Evolutionary conservation across 371 early-diverging fungal genomes (phyloP).

Genomic region (Encephalitozoon hellem): DNA sequence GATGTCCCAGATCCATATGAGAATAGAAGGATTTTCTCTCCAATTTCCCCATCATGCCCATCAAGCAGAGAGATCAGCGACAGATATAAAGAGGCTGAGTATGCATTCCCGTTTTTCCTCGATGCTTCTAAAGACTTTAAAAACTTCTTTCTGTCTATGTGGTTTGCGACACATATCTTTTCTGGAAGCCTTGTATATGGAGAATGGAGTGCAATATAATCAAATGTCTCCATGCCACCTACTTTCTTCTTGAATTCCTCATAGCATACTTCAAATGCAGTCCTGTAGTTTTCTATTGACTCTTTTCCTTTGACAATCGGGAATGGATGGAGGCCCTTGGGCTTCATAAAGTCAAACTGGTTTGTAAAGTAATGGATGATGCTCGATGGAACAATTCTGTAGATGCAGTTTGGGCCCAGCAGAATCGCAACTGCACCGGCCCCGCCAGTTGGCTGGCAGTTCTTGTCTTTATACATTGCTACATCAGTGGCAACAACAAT

Average conservation of each 20-base stretch:
- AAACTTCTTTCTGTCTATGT: slow-evolving; percentile 68
- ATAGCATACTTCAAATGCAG: slow-evolving; percentile 77
- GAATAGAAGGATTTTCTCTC: slow-evolving; percentile 76
- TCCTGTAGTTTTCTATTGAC: slow-evolving; percentile 77
- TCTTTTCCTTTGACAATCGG: slow-evolving; percentile 85
- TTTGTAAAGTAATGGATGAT: slow-evolving; percentile 65
- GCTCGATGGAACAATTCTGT: slow-evolving; percentile 51
- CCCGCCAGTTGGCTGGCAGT: slow-evolving; percentile 84
- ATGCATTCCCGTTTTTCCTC: slow-evolving; percentile 86
- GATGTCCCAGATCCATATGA: slow-evolving; percentile 91
- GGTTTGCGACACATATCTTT: slow-evolving; percentile 70
- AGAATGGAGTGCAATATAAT: slow-evolving; percentile 37
- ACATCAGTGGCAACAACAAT: slow-evolving; percentile 88
- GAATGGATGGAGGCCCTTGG: slow-evolving; percentile 81
- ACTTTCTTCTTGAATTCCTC: slow-evolving; percentile 68
- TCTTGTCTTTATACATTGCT: slow-evolving; percentile 79
- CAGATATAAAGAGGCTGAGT: slow-evolving; percentile 81
- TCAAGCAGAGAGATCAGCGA: slow-evolving; percentile 71
- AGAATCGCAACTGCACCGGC: slow-evolving; percentile 83
- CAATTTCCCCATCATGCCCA: slow-evolving; percentile 41
- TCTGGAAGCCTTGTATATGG: slow-evolving; percentile 66
- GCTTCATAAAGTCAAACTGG: slow-evolving; percentile 91
- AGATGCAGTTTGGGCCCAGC: slow-evolving; percentile 79
- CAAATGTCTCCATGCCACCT: slow-evolving; percentile 50
- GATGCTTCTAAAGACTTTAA: slow-evolving; percentile 70